A percentile compares a stretch with the other conserved stretches of the same genome.
Conservation (phyloP, 768 basidiomycete species). For the Lyophyllum semitale region DNA sequence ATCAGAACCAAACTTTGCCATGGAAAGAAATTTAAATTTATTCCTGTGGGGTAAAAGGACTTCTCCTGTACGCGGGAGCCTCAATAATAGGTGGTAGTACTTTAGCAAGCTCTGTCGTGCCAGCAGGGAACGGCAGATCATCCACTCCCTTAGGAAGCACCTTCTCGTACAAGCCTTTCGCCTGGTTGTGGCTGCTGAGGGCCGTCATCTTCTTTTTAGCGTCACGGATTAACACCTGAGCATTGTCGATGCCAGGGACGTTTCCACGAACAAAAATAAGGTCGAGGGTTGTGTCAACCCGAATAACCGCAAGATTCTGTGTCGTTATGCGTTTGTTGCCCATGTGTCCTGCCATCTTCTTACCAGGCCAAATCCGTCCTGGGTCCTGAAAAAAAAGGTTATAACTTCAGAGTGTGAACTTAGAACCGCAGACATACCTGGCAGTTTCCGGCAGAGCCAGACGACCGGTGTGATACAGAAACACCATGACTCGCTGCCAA, state of each 20-base stretch:
- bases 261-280: slow-evolving; percentile 91
- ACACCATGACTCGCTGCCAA: slow-evolving; percentile 94
- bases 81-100: slow-evolving; percentile 65
- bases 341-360: slow-evolving; percentile 97
- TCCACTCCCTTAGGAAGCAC: slow-evolving; percentile 81
- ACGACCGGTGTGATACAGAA: slow-evolving; percentile 89
- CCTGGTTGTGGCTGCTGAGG: slow-evolving; percentile 62
- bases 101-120: slow-evolving; percentile 75
- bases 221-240: slow-evolving; percentile 83
- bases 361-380: slow-evolving; percentile 93
- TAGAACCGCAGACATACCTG: slow-evolving; percentile 56
- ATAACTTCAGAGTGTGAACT: not conserved
- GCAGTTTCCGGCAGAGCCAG: slow-evolving; percentile 92
- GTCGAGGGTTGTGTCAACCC: slow-evolving; percentile 84
- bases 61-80: slow-evolving; percentile 70
- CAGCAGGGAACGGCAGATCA: slow-evolving; percentile 91
- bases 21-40: slow-evolving; percentile 25
- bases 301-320: slow-evolving; percentile 88
- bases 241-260: slow-evolving; percentile 88
- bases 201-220: slow-evolving; percentile 85
- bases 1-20: too few species aligned
- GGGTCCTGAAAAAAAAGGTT: slow-evolving; percentile 68
- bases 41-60: slow-evolving; percentile 80
- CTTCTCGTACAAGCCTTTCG: slow-evolving; percentile 73
- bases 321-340: slow-evolving; percentile 80